Evolutionary conservation across 1,284 basidiomycete genomes (phyloP), one percentile per base, ranked within the genome.

Genomic region (Meira miltonrushii): DNA sequence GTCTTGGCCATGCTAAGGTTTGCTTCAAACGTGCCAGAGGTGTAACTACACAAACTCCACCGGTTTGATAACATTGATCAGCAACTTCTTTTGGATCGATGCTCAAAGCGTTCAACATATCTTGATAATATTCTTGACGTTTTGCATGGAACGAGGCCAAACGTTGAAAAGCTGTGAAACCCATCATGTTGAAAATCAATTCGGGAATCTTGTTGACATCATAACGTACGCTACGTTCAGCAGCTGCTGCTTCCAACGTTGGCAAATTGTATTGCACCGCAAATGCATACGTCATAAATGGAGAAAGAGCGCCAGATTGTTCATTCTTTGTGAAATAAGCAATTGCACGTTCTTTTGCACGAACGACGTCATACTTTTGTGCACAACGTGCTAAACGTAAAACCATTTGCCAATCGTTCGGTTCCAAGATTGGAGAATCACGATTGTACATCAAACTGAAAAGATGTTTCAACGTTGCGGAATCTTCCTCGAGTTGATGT

Each of bases 331-430:
- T 49, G 19, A 59, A 59, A 54, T 40, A 59, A 33, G 57, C 39
- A n/a, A 54, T 54, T 15, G 57, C 57, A 15, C 54, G 40, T 21
- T 59, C 57, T 48, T 59, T 59, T n/a, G 51, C 51, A 39, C 57
- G 48, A n/a, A 48, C 57, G 15, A 23, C 39, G 51, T 59, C 55
- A 44, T 59, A 59, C 57, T 59, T 59, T 37, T 59, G 57, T 13
- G 57, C 57, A n/a, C 52, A 53, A 13, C 57, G 39, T 2, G 57
- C 57, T 3, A 59, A 33, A 28, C 57, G 54, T 10, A 59, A 28
- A 2, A 59, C 57, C 10, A 59, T 54, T 59, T 59, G 57, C 57
- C 57, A 59, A 40, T 59, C 57, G 15, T 15, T 19, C 50, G 56
- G 54, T 39, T 21, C 41, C n/a, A 59, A 37, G 6, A 41, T 15